Percentiles rank a stretch among this genome's conserved stretches.
phyloP scores from a whole-genome alignment of 768 basidiomycete genomes.

The Xanthoconium purpureum region DNA sequence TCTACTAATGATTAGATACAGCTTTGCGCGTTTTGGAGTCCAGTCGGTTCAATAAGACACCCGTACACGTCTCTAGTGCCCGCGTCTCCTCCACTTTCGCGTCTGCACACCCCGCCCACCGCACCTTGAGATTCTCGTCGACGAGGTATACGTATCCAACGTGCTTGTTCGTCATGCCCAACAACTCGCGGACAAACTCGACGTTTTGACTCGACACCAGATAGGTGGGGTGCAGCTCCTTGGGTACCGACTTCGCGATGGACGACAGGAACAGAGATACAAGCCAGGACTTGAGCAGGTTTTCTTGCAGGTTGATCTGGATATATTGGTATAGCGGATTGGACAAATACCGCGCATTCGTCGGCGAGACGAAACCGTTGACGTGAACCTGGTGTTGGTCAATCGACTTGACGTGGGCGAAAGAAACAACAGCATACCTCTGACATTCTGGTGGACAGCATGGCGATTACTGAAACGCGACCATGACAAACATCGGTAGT shows the following conservation, averaged over 20 bases:
- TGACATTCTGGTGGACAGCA: constrained; percentile 84
- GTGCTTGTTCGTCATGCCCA: constrained; percentile 87
- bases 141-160: constrained; percentile 92
- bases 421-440: constrained; percentile 50
- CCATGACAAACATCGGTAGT: constrained; percentile 77
- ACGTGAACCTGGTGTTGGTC: constrained; percentile 61
- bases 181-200: constrained; percentile 78
- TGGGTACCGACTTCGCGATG: constrained; percentile 64
- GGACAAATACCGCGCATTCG: constrained; percentile 48
- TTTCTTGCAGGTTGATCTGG: constrained; percentile 93
- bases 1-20: not conserved
- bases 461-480: constrained; percentile 73
- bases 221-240: constrained; percentile 64
- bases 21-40: constrained; percentile 27
- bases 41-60: constrained; percentile 63
- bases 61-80: constrained; percentile 64
- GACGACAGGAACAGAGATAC: constrained; percentile 80
- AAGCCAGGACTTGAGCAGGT: constrained; percentile 86
- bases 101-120: constrained; percentile 92
- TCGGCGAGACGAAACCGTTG: constrained; percentile 61
- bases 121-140: constrained; percentile 77
- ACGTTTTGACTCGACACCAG: constrained; percentile 80
- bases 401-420: not conserved
- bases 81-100: constrained; percentile 71
- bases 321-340: constrained; percentile 68